Evolutionary conservation across 768 basidiomycete genomes (phyloP).

Genomic region (Suillus hirtellus): DNA sequence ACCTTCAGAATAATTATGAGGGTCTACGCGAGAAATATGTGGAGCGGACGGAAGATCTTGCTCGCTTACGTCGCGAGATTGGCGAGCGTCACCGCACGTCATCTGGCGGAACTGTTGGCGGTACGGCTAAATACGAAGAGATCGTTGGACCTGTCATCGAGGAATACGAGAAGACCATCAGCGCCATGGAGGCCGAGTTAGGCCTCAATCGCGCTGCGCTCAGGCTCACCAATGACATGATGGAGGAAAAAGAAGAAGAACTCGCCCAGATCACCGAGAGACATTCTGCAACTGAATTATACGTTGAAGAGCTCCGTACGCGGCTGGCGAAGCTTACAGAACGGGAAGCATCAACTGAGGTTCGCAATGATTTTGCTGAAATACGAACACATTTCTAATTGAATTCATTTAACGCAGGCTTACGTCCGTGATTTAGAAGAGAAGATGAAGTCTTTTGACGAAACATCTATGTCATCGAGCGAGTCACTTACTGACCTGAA

Average conservation of each 20-base stretch:
- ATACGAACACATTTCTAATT: constrained; percentile 8
- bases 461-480: constrained; percentile 71
- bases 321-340: constrained; percentile 83
- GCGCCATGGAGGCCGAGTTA: constrained; percentile 91
- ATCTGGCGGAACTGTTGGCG: constrained; percentile 58
- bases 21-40: constrained; percentile 82
- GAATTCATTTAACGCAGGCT: constrained; percentile 49
- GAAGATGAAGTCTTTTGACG: constrained; percentile 84
- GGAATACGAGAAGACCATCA: constrained; percentile 97
- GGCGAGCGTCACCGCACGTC: constrained; percentile 70
- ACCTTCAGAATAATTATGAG: constrained; percentile 84
- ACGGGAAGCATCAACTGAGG: constrained; percentile 90
- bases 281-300: constrained; percentile 77
- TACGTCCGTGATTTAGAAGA: constrained; percentile 94
- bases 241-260: constrained; percentile 89
- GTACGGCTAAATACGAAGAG: constrained; percentile 82
- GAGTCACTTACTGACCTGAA: constrained; percentile 82
- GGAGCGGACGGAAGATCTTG: constrained; percentile 86
- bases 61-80: constrained; percentile 73
- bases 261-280: constrained; percentile 63
- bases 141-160: constrained; percentile 97
- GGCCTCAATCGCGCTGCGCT: constrained; percentile 85
- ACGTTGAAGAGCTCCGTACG: constrained; percentile 82
- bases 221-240: constrained; percentile 88
- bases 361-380: constrained; percentile 27